Evolutionary conservation across 176 grass and related monocot species (phyloP).

Genomic region (Cenchrus americanus): DNA sequence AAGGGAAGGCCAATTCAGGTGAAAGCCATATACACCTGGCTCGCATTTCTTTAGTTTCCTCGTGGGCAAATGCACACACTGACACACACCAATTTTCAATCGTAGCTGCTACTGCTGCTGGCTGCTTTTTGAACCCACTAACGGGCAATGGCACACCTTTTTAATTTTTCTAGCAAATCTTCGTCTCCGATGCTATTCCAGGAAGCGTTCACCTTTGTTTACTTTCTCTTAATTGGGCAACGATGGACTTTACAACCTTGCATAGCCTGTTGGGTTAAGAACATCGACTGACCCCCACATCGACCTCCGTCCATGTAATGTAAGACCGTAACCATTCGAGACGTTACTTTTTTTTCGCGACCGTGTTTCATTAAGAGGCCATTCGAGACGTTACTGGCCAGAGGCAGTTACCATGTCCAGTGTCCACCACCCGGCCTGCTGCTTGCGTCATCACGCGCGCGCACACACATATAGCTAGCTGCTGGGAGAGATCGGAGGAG

Average conservation of each 20-base stretch:
- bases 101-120: background rate
- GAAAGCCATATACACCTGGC: background rate
- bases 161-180: background rate
- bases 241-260: background rate
- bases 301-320: background rate
- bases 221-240: background rate
- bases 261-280: slow-evolving; percentile 9
- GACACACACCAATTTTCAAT: background rate
- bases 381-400: background rate
- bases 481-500: background rate
- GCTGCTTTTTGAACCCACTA: background rate
- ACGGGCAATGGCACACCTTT: background rate
- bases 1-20: background rate
- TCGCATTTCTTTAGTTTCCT: background rate
- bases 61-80: background rate
- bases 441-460: background rate
- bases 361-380: no score
- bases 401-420: background rate
- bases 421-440: background rate
- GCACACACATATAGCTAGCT: background rate
- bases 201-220: background rate
- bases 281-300: background rate
- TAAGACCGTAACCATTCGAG: background rate
- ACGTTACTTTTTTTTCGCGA: no score
- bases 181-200: background rate